phyloP scores from a whole-genome alignment of 2,329 filamentous ascomycete species.

The Pseudogymnoascus sp. region DNA sequence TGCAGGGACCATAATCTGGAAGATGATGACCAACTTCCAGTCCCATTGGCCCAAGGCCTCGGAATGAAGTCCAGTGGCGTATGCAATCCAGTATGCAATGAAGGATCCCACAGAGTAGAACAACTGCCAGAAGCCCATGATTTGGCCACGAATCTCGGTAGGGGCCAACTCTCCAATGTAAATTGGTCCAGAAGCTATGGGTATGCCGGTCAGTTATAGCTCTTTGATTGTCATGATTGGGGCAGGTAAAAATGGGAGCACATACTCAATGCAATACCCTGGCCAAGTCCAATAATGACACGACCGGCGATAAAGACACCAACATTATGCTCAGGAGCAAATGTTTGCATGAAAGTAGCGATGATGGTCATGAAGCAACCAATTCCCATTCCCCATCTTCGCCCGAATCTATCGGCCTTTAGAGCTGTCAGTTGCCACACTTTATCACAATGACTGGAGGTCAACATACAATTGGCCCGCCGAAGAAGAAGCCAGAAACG shows the following conservation, averaged over 20 bases:
- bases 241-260: slow-evolving; percentile 8
- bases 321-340: slow-evolving; percentile 53
- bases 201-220: slow-evolving; percentile 14
- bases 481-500: slow-evolving; percentile 62
- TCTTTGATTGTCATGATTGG: background rate
- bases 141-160: slow-evolving; percentile 56
- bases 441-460: background rate
- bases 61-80: slow-evolving; percentile 51
- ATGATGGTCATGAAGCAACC: slow-evolving; percentile 61
- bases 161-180: slow-evolving; percentile 66
- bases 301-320: slow-evolving; percentile 63
- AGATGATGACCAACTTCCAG: slow-evolving; percentile 67
- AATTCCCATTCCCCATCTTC: slow-evolving; percentile 58
- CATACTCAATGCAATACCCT: slow-evolving; percentile 59
- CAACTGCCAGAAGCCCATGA: slow-evolving; percentile 66
- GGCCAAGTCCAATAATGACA: slow-evolving; percentile 63
- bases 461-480: slow-evolving; percentile 48
- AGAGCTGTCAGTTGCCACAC: background rate
- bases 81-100: slow-evolving; percentile 62
- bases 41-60: slow-evolving; percentile 60
- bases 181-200: slow-evolving; percentile 56
- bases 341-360: slow-evolving; percentile 64
- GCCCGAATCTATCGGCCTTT: slow-evolving; percentile 53
- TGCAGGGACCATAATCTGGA: slow-evolving; percentile 61
- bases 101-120: slow-evolving; percentile 62